These are phyloP conservation scores for Jacaranda mimosifolia DNA, from an alignment of 257 asterid species.

Conservation along the genomic window DNA sequence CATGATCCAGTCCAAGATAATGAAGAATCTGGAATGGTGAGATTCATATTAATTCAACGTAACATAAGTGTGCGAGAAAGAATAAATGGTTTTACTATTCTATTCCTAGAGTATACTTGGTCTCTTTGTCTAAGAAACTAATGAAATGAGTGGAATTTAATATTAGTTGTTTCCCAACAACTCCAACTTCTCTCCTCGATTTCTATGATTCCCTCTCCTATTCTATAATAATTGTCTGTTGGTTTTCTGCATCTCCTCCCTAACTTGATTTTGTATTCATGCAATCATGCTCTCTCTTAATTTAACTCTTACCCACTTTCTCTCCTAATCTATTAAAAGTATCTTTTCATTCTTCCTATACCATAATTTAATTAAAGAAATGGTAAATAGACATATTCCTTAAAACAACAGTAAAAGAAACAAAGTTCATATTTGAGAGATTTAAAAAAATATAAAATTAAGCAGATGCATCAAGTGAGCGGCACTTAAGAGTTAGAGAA, in stretches of 20 bases:
- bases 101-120: neutral
- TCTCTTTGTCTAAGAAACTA: neutral
- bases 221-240: neutral
- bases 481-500: neutral
- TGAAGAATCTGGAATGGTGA: constrained; percentile 83
- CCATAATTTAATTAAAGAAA: neutral
- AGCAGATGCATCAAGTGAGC: neutral
- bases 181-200: constrained; percentile 8
- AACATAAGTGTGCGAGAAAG: neutral
- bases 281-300: neutral
- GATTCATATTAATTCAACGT: constrained; percentile 35
- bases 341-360: neutral
- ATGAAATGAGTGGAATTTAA: neutral
- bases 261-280: neutral
- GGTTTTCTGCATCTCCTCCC: neutral
- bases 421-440: neutral
- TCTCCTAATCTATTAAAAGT: no score
- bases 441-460: neutral
- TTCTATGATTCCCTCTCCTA: neutral
- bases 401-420: neutral
- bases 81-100: constrained; percentile 11
- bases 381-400: neutral
- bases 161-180: constrained; percentile 3
- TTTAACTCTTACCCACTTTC: neutral
- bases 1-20: constrained; percentile 97